Evolutionary conservation across 78 protist genomes (phyloP).

Genomic region (Cyanophora paradoxa): DNA sequence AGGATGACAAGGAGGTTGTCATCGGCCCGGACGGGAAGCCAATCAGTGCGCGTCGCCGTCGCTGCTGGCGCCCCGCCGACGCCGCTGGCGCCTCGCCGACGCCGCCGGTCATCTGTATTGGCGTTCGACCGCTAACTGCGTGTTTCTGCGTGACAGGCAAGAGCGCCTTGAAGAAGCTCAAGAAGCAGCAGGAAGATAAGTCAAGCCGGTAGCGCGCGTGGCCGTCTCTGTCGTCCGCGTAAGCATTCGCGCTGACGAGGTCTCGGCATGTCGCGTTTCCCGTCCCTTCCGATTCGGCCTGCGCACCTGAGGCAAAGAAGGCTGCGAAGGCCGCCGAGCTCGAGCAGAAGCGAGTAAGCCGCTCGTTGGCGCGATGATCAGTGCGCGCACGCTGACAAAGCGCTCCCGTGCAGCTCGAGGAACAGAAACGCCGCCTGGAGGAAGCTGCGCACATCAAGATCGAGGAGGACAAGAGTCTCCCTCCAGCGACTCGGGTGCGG

Average conservation of each 20-base stretch:
- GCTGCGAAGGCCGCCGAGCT: neutral
- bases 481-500: conserved; percentile 28
- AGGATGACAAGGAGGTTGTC: too few species aligned
- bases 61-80: too few species aligned
- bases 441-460: neutral
- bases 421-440: neutral
- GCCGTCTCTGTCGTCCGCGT: neutral
- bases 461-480: conserved; percentile 24
- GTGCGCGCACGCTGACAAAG: too few species aligned
- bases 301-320: neutral
- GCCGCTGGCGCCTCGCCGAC: too few species aligned
- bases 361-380: neutral
- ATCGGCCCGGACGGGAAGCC: too few species aligned
- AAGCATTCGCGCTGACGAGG: neutral
- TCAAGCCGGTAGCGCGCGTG: too few species aligned
- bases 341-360: neutral
- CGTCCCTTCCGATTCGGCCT: neutral
- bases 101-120: too few species aligned
- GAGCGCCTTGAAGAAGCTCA: neutral
- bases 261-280: neutral
- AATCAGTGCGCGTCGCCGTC: too few species aligned
- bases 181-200: neutral
- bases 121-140: too few species aligned
- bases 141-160: too few species aligned
- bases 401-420: neutral